A percentile compares a stretch with the other conserved stretches of the same genome.
Evolutionary conservation across 1,284 basidiomycete genomes (phyloP).

Genomic region (Sanghuangporus weigelae): DNA sequence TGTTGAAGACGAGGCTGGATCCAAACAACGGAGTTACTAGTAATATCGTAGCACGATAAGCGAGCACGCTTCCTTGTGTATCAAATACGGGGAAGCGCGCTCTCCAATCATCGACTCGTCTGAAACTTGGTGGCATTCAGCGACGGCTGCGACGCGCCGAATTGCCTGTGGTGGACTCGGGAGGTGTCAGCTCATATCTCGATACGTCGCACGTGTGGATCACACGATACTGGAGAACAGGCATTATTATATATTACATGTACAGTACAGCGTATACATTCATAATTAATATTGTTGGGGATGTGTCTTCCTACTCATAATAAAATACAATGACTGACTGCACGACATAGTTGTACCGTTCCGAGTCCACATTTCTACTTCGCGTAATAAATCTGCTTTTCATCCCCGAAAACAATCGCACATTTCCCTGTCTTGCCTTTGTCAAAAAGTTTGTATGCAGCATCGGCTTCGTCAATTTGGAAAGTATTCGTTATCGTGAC

Average conservation of each 20-base stretch:
- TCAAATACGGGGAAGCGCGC: no score
- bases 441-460: constrained; percentile 17
- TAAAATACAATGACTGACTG: not conserved
- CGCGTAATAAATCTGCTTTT: constrained; percentile 12
- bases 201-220: no score
- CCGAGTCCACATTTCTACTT: not conserved
- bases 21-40: not conserved
- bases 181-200: no score
- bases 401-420: constrained; percentile 17
- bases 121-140: no score
- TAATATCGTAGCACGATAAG: not conserved
- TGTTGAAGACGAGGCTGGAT: not conserved
- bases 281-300: not conserved
- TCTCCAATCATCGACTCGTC: no score
- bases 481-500: constrained; percentile 18
- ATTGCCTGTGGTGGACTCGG: no score
- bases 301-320: not conserved
- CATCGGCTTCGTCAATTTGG: constrained; percentile 13
- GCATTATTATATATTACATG: no score
- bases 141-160: no score
- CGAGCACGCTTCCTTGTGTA: no score
- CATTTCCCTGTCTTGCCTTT: constrained; percentile 18
- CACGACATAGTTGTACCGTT: not conserved
- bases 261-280: no score
- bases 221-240: no score